Evolutionary conservation across 2,329 filamentous ascomycete species (phyloP).

Genomic region (Pestalotiopsis sp.): DNA sequence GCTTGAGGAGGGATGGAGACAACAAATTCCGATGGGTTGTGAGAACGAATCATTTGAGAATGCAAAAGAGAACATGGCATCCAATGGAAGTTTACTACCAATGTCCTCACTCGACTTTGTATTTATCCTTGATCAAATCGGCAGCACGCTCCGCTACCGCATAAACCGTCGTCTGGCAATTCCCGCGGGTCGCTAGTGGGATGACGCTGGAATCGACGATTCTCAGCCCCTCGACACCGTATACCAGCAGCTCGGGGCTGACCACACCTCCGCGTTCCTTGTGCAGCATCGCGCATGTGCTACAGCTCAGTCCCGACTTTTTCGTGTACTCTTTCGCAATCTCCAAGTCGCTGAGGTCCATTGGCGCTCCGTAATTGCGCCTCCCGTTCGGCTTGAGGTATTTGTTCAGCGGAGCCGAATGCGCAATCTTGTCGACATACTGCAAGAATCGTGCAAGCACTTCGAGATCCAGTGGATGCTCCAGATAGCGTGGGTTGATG

Average conservation of each 20-base stretch:
- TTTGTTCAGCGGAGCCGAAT: constrained; percentile 29
- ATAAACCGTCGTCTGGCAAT: constrained; percentile 13
- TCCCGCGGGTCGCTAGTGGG: constrained; percentile 12
- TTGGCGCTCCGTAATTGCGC: constrained; percentile 21
- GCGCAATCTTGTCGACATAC: constrained; percentile 33
- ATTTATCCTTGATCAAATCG: constrained; percentile 12
- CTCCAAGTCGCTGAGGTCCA: constrained; percentile 21
- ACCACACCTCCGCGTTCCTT: constrained; percentile 16
- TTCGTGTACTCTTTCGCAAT: constrained; percentile 22
- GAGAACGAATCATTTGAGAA: no score
- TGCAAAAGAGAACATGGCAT: no score
- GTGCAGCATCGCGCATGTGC: constrained; percentile 18
- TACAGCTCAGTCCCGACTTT: constrained; percentile 8
- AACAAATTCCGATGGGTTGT: no score
- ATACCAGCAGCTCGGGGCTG: constrained; percentile 8
- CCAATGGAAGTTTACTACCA: no score
- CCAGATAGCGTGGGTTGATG: constrained; percentile 46
- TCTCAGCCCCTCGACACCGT: constrained; percentile 14
- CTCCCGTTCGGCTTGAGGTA: constrained; percentile 33
- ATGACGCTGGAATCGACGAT: constrained; percentile 16
- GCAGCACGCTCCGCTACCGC: constrained; percentile 14
- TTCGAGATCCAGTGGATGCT: constrained; percentile 44
- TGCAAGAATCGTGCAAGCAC: constrained; percentile 38
- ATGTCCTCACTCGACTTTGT: neutral
- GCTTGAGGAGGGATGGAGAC: no score